phyloP scores from a whole-genome alignment of 768 basidiomycete species.

The Boletus rubroflammeus region DNA sequence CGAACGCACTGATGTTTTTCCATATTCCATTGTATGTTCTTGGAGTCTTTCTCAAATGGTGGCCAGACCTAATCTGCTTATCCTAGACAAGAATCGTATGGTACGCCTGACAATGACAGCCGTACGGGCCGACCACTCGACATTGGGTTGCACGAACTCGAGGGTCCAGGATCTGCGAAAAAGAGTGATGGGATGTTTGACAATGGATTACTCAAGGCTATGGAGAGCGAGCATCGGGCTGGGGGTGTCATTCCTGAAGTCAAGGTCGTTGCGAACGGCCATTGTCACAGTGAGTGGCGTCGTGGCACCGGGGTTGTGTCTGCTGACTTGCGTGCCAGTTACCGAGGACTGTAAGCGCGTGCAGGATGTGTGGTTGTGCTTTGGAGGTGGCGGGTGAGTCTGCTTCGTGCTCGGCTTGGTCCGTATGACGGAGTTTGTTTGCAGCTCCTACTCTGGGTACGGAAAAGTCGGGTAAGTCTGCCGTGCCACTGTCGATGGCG shows the following conservation, averaged over 20 bases:
- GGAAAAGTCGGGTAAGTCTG: conserved; percentile 62
- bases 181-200: conserved; percentile 81
- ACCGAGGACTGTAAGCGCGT: conserved; percentile 87
- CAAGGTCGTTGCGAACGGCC: conserved; percentile 88
- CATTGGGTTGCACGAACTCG: conserved; percentile 60
- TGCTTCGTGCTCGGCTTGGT: neutral
- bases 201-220: conserved; percentile 68
- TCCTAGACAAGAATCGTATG: conserved; percentile 70
- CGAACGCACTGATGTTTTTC: conserved; percentile 97
- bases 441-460: conserved; percentile 79
- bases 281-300: conserved; percentile 67
- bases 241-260: conserved; percentile 58
- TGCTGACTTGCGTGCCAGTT: conserved; percentile 41
- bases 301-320: neutral
- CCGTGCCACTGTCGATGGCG: neutral
- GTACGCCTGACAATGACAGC: conserved; percentile 60
- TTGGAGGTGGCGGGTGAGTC: conserved; percentile 77
- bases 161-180: conserved; percentile 59
- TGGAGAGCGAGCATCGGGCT: conserved; percentile 63
- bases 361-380: conserved; percentile 88
- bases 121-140: conserved; percentile 61
- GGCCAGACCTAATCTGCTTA: neutral
- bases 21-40: conserved; percentile 83
- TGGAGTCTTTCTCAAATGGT: neutral
- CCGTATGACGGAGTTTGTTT: neutral